Evolutionary conservation across 331 rosid genomes (phyloP), one percentile per base, ranked within the genome.

Genomic region (Quercus phellos): DNA sequence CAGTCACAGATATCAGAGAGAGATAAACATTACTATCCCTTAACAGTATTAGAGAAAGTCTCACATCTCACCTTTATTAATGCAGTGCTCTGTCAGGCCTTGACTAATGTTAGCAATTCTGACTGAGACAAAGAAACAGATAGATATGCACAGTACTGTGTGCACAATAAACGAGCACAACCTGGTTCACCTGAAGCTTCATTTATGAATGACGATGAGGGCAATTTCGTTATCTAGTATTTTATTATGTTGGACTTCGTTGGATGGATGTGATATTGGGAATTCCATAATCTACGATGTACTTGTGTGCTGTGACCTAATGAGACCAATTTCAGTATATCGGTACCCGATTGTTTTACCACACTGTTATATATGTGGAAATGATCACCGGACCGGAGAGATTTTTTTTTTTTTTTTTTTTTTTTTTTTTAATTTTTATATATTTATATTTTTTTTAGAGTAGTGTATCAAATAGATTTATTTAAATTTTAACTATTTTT

Each of bases 21-120:
- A 8, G 12, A 8, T 13, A 21, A 22, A 21, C 1, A n/a, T 22
- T 22, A 51, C 46, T 19, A 18, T 32, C 18, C 18, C 9, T 67
- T 16, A 50, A 58, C 76, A 29, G 79, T 55, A 26, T 17, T 9
- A 66, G 38, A 11, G 19, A n/a, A 74, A 80, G 67, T 58, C 64
- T 43, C 43, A 13, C 72, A 51, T 69, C 55, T 43, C 30, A 8
- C 72, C 70, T 69, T 58, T 24, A 46, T 70, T 34, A 13, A 26
- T 66, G 11, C 51, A 66, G 51, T 17, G 50, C 22, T 46, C 51
- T 51, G 63, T 9, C 74, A 63, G 68, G 35, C 73, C 34, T 51
- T 18, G 4, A 51, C 12, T 2, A 19, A 8, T 51, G 51, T 7
- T 7, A 66, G 1, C 9, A 13, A 6, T 0, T 74, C 9, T 34